Conservation (phyloP, 2,329 filamentous ascomycete genomes). For the Aschersonia sp. region DNA sequence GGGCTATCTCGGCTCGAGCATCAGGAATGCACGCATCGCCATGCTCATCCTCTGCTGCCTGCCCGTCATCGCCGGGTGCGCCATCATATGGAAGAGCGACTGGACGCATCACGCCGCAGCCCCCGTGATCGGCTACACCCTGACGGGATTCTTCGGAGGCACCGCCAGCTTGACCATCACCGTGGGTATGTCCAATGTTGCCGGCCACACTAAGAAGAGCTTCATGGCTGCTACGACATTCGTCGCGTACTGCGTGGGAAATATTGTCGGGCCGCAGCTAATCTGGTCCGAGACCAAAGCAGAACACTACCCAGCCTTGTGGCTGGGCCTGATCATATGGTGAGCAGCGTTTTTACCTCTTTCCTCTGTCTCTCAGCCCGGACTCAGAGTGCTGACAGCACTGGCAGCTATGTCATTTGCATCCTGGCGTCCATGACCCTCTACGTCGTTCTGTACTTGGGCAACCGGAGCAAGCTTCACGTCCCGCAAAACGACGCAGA, state of each 20-base stretch:
- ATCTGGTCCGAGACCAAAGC: slow-evolving; percentile 50
- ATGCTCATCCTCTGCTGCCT: slow-evolving; percentile 53
- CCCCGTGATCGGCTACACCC: slow-evolving; percentile 56
- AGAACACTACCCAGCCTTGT: slow-evolving; percentile 56
- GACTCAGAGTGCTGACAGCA: not conserved
- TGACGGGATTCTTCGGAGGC: slow-evolving; percentile 59
- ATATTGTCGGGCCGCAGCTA: slow-evolving; percentile 62
- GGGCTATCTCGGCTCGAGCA: slow-evolving; percentile 46
- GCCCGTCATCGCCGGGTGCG: slow-evolving; percentile 60
- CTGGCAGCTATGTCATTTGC: slow-evolving; percentile 48
- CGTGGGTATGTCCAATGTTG: slow-evolving; percentile 50
- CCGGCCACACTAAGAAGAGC: slow-evolving; percentile 65
- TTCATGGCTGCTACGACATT: slow-evolving; percentile 63
- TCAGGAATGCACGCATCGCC: slow-evolving; percentile 48
- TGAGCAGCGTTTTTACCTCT: slow-evolving; percentile 7
- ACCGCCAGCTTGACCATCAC: slow-evolving; percentile 46
- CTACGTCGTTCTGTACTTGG: slow-evolving; percentile 42
- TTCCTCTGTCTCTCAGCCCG: not conserved
- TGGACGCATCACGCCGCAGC: slow-evolving; percentile 51
- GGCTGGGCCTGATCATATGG: slow-evolving; percentile 52
- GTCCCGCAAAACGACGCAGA: slow-evolving; percentile 41
- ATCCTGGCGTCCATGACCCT: slow-evolving; percentile 41
- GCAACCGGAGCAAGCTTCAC: slow-evolving; percentile 37
- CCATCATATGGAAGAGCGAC: slow-evolving; percentile 55
- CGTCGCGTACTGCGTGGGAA: slow-evolving; percentile 60